phyloP scores from a whole-genome alignment of 139 green algal genomes.

The Chlamydomonas applanata region DNA sequence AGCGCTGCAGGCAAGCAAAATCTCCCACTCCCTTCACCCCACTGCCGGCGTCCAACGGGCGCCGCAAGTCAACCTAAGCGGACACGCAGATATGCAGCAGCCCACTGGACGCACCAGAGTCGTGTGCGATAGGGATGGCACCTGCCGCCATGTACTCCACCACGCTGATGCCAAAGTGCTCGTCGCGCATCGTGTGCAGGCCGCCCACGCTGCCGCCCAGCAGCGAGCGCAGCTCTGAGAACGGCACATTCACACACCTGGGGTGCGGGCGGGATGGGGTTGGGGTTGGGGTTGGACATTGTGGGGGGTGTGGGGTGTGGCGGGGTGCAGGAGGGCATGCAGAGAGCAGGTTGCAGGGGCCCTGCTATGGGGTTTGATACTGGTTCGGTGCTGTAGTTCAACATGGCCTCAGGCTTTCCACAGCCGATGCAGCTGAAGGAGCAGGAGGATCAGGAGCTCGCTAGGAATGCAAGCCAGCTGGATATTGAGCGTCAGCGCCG shows the following conservation, averaged over 20 bases:
- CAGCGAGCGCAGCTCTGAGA: slow-evolving; percentile 63
- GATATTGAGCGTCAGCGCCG: not conserved
- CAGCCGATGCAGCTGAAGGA: too few relatives aligned
- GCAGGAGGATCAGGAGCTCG: too few relatives aligned
- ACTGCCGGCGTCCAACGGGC: not conserved
- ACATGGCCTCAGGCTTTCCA: too few relatives aligned
- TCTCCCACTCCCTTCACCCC: not conserved
- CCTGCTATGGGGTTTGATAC: too few relatives aligned
- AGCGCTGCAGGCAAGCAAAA: not conserved
- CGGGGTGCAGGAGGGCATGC: not conserved
- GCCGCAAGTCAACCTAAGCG: not conserved
- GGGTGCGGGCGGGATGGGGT: not conserved
- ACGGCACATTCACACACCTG: slow-evolving; percentile 68
- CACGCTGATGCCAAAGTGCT: slow-evolving; percentile 98
- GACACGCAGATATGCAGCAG: not conserved
- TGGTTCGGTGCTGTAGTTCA: too few relatives aligned
- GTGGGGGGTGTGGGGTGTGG: not conserved
- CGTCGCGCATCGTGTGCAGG: slow-evolving; percentile 95
- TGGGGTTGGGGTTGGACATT: not conserved
- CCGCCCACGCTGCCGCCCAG: slow-evolving; percentile 83
- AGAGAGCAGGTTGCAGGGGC: too few relatives aligned
- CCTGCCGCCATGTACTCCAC: slow-evolving; percentile 98
- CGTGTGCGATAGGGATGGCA: slow-evolving; percentile 85
- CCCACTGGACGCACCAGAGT: slow-evolving; percentile 70
- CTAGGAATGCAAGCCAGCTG: too few relatives aligned